Evolutionary conservation across 1,284 basidiomycete species (phyloP).

Genomic region (Psilocybe mexicana): DNA sequence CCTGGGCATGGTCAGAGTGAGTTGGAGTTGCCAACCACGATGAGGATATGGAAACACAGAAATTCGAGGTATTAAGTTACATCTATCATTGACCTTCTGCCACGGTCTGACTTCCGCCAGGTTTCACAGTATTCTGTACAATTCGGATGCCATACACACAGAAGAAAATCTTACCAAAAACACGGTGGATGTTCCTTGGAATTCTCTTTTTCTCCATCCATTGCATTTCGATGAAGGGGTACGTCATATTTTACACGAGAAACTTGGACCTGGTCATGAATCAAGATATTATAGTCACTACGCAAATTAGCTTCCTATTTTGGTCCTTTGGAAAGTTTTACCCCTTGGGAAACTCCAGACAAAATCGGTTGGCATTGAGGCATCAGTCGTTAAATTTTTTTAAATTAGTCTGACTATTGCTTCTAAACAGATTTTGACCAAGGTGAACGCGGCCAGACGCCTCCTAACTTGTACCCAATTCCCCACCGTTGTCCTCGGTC

Average conservation of each 20-base stretch:
- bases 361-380: constrained; percentile 5
- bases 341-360: constrained; percentile 16
- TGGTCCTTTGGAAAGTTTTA: constrained; percentile 55
- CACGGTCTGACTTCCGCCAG: constrained; percentile 33
- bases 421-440: background rate
- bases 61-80: constrained; percentile 41
- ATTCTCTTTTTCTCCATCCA: constrained; percentile 51
- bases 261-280: background rate
- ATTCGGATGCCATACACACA: constrained; percentile 51
- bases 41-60: constrained; percentile 48
- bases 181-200: constrained; percentile 20
- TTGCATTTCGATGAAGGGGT: constrained; percentile 62
- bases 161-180: constrained; percentile 26
- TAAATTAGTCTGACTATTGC: background rate
- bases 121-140: constrained; percentile 55
- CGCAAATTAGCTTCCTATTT: constrained; percentile 50
- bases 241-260: constrained; percentile 10
- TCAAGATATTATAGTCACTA: constrained; percentile 41
- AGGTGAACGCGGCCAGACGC: background rate
- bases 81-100: constrained; percentile 6
- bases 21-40: constrained; percentile 52
- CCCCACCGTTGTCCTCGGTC: constrained; percentile 59
- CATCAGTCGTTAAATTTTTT: too few species aligned
- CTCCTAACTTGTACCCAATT: constrained; percentile 34
- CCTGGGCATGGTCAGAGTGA: constrained; percentile 30